phyloP scores from a whole-genome alignment of 352 stramenopile species.

The Pythium myriotylum region DNA sequence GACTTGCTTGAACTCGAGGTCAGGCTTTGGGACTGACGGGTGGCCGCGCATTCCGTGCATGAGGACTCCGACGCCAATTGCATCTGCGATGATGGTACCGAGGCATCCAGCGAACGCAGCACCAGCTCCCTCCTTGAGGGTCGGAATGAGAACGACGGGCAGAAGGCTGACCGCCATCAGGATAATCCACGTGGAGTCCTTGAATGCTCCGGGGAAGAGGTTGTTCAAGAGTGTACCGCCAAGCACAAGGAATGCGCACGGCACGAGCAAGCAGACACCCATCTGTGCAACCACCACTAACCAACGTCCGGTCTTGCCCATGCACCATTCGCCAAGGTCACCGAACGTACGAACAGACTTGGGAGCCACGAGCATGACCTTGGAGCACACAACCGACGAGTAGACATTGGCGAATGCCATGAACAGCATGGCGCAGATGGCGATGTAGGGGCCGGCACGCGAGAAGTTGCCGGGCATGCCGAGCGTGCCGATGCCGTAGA shows the following conservation, averaged over 20 bases:
- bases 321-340: constrained; percentile 37
- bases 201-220: constrained; percentile 32
- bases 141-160: constrained; percentile 31
- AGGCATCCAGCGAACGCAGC: constrained; percentile 31
- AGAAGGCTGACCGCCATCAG: constrained; percentile 15
- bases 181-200: constrained; percentile 13
- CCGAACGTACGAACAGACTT: constrained; percentile 24
- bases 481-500: constrained; percentile 69
- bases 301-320: constrained; percentile 32
- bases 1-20: constrained; percentile 30
- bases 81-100: constrained; percentile 34
- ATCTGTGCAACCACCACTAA: constrained; percentile 23
- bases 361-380: constrained; percentile 15
- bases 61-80: constrained; percentile 28
- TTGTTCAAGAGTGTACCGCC: constrained; percentile 24
- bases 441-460: constrained; percentile 42
- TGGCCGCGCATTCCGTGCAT: constrained; percentile 32
- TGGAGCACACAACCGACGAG: constrained; percentile 25
- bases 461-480: constrained; percentile 72
- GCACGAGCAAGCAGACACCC: constrained; percentile 16
- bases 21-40: constrained; percentile 14
- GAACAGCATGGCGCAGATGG: constrained; percentile 31
- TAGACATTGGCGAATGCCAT: constrained; percentile 40
- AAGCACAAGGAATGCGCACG: constrained; percentile 31
- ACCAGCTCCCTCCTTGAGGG: constrained; percentile 33